Base-by-base conservation (phyloP, 2,329 filamentous ascomycete genomes). In the Trichoderma simmonsii region DNA sequence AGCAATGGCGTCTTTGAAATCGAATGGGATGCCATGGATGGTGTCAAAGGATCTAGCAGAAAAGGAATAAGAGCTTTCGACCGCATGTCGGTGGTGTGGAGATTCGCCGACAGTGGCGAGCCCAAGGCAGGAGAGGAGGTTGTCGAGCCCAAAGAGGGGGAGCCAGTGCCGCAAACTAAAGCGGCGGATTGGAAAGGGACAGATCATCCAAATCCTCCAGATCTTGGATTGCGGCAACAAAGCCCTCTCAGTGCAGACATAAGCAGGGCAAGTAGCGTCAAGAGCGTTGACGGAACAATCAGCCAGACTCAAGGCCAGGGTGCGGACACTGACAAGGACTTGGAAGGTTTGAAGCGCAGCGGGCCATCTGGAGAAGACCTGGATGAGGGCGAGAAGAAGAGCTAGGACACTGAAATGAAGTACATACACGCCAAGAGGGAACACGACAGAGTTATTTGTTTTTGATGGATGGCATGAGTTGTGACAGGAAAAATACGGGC, bases 31-130 rank as follows among this genome's bases (percentile, higher is more conserved):
- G 85, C 85, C 69, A 93, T 99, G 89, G 96, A 99, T 76, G 96
- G 96, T 3, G 95, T 99, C 81, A 98, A 98, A 80, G 96, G 96
- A 1, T 95, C 92, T 5, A 90, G 87, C 26, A 88, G 91, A 36
- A 97, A 97, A 80, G 96, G 96, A 0, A 92, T 92, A 0, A 87
- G 91, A 57, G 93, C 93, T 0, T 89, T 97, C 9, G 95, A 99
- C 78, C 88, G 89, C 54, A 84, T 98, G 28, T 91, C 93, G 12
- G 92, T 98, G 0, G 91, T 97, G 0, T 99, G 96, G 96, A 89
- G 90, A 54, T 81, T 82, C 1, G 81, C 80, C 0, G 79, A 77
- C 4, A 76, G 79, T 0, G 78, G 77, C 0, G 75, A 73, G 0
- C 73, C 73, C 2, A 74, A 71, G 0, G 74, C 76, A 0, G 77